Base-by-base conservation (phyloP, 352 stramenopile genomes). In the Globisporangium yorkense region DNA sequence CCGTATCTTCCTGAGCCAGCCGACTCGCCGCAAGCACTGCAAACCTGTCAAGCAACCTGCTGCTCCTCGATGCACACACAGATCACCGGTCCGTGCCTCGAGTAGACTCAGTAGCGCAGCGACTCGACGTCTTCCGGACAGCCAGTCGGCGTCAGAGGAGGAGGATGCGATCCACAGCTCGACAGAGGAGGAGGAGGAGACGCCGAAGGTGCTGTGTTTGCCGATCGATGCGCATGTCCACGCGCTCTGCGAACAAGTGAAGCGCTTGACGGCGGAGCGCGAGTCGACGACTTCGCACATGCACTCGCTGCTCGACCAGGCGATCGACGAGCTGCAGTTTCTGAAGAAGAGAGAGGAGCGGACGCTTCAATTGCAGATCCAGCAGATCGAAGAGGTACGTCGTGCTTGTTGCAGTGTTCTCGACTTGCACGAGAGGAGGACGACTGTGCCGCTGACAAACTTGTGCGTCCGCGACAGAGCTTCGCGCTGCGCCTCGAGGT, bases 1-100 rank as follows among this genome's bases (percentile, higher is more conserved):
- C 12, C 79, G 79, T 50, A 89, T 89, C 54, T 89, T 88, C 58
- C 64, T 89, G 33, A 89, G 74, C 46, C 72, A 71, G n/a, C 75
- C 75, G 46, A 65, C 39, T 49, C 54, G 24, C 45, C 55, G n/a
- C 46, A 57, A 49, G 27, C 20, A 16, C n/a, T 16, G 37, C 37
- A 43, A 43, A 18, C 37, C 10, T 18, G 10, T 12, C 20, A 15
- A 6, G n/a, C 24, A 1, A 13, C 13, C 50, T 2, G 12, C 50
- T 44, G 27, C 5, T 29, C 16, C 27, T 20, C 37, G 47, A 8
- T 47, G 24, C 3, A 5, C 5, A 20, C 47, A 37, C 40, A 21
- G 8, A 15, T 52, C 39, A 6, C 47, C 46, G 3, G 21, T 18
- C 7, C 56, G 47, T 9, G 5, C 20, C 3, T 41, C n/a, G 20